These are phyloP conservation scores for Pleoardoris graminearum DNA, from an alignment of 2,329 filamentous ascomycete genomes.

Conservation along the genomic window DNA sequence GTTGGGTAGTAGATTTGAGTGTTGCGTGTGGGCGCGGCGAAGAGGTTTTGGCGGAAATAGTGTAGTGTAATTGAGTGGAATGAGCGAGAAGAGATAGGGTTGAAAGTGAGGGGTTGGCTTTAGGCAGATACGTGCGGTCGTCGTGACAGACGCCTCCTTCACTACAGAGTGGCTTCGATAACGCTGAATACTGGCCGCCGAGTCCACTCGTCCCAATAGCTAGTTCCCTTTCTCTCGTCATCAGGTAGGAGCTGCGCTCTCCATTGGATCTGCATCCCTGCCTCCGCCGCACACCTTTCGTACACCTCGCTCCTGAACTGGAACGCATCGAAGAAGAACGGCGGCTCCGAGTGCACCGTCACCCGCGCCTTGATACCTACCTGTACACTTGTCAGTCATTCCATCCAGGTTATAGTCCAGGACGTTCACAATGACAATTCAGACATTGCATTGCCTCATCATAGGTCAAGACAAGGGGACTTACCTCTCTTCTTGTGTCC, in stretches of 20 bases:
- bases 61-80: neutral
- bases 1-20: neutral
- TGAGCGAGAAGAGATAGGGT: neutral
- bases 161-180: slow-evolving; percentile 20
- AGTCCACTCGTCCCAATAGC: slow-evolving; percentile 29
- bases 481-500: slow-evolving; percentile 10
- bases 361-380: slow-evolving; percentile 31
- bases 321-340: slow-evolving; percentile 32
- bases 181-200: slow-evolving; percentile 29
- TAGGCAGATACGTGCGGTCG: neutral
- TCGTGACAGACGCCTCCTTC: neutral
- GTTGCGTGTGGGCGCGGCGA: neutral
- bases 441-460: too few species aligned
- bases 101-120: neutral
- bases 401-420: neutral
- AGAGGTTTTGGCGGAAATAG: neutral
- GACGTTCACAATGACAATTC: neutral
- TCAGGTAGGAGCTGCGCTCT: slow-evolving; percentile 25
- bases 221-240: slow-evolving; percentile 27
- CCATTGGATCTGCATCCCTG: slow-evolving; percentile 28
- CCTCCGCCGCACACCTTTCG: slow-evolving; percentile 28
- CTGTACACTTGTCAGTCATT: neutral
- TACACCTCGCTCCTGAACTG: slow-evolving; percentile 32
- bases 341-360: slow-evolving; percentile 16
- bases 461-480: too few species aligned